Evolutionary conservation across 2,329 filamentous ascomycete genomes (phyloP).

Genomic region (Diaporthe ampelina): DNA sequence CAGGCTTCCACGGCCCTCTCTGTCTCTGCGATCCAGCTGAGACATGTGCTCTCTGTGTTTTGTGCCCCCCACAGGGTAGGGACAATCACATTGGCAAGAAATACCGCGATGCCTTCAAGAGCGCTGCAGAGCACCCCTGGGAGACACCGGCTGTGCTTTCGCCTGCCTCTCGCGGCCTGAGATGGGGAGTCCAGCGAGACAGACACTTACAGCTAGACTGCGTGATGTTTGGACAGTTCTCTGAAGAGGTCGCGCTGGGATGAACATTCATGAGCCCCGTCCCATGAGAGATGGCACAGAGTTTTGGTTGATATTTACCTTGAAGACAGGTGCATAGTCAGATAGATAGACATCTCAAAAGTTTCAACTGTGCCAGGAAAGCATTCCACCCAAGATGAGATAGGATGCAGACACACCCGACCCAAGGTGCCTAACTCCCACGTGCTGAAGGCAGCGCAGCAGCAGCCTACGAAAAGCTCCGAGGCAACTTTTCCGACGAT

Average conservation of each 20-base stretch:
- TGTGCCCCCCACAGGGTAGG: neutral
- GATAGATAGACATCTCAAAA: neutral
- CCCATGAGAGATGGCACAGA: neutral
- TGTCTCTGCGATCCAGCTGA: neutral
- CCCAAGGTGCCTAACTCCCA: neutral
- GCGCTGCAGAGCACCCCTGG: neutral
- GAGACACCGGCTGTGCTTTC: neutral
- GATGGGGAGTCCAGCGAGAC: too few species aligned
- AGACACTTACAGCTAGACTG: neutral
- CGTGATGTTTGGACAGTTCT: neutral
- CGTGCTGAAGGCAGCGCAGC: neutral
- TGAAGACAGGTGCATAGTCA: neutral
- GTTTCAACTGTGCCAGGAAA: neutral
- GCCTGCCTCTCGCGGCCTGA: neutral
- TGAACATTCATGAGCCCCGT: neutral
- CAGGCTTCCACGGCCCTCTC: neutral
- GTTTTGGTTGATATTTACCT: neutral
- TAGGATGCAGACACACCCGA: neutral
- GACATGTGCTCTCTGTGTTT: neutral
- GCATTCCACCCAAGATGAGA: neutral
- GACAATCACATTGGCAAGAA: neutral
- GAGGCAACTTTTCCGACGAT: neutral
- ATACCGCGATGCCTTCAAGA: neutral
- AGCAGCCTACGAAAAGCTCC: neutral
- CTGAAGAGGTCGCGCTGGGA: neutral